Conservation (phyloP, 371 early-diverging fungal genomes). For the Mortierella sp. region DNA sequence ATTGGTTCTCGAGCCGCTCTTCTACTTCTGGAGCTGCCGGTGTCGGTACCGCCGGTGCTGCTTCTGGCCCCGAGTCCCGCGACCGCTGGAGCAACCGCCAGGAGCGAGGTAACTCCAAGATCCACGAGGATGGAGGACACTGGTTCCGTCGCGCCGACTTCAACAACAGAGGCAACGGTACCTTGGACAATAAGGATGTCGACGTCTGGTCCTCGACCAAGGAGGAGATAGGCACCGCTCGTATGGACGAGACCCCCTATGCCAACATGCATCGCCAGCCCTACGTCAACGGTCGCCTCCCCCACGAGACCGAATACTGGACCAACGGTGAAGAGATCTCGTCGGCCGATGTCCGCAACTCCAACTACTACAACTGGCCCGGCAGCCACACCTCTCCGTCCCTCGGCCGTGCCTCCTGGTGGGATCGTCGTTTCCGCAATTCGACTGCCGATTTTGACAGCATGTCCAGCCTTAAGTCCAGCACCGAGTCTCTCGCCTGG, state of each 20-base stretch:
- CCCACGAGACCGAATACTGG: conserved; percentile 27
- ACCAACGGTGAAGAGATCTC: conserved; percentile 35
- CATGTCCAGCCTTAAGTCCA: not conserved
- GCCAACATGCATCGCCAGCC: conserved; percentile 12
- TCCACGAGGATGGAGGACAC: conserved; percentile 16
- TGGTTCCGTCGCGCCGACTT: conserved; percentile 12
- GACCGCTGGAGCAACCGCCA: conserved; percentile 25
- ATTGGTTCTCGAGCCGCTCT: conserved; percentile 29
- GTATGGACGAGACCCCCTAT: conserved; percentile 8
- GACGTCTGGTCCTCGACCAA: conserved; percentile 21
- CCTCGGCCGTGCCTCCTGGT: conserved; percentile 26
- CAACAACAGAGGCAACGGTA: not conserved
- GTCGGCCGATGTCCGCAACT: conserved; percentile 21
- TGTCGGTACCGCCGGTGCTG: not conserved
- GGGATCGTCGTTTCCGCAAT: conserved; percentile 8
- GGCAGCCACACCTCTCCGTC: conserved; percentile 5
- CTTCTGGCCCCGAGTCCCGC: conserved; percentile 13
- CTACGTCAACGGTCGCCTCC: not conserved
- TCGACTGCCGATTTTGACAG: not conserved
- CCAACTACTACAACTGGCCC: conserved; percentile 27
- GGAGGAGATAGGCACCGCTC: conserved; percentile 25
- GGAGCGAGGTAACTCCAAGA: conserved; percentile 22
- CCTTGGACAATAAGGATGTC: conserved; percentile 24
- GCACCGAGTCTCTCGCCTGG: conserved; percentile 13
- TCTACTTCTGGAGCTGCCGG: not conserved